Evolutionary conservation across 139 green algal species (phyloP).

Genomic region (Closterium sp.): DNA sequence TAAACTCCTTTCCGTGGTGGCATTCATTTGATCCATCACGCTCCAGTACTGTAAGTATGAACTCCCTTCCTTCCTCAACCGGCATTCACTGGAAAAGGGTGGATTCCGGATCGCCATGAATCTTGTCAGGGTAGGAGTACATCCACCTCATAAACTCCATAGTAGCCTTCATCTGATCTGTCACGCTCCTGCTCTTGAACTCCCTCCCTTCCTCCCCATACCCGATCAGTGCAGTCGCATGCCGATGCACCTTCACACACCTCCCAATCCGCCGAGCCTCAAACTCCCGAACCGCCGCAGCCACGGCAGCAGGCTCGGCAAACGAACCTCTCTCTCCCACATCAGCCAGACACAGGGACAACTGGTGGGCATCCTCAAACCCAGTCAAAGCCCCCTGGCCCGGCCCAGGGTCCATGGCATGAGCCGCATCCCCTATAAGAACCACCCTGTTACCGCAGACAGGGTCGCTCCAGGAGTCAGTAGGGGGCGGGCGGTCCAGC

Average conservation of each 20-base stretch:
- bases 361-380: conserved; percentile 61
- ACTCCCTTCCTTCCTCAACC: no score
- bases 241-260: background rate
- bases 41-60: no score
- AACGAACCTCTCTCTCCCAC: background rate
- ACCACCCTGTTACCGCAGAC: conserved; percentile 49
- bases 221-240: background rate
- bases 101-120: background rate
- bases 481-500: conserved; percentile 48
- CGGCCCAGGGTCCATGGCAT: conserved; percentile 58
- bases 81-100: background rate
- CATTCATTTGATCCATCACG: no score
- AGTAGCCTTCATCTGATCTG: background rate
- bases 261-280: background rate
- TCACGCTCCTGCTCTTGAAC: background rate
- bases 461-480: conserved; percentile 32
- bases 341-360: background rate
- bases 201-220: background rate
- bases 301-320: background rate
- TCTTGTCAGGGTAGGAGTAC: background rate
- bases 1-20: no score
- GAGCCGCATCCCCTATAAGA: conserved; percentile 42
- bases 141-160: background rate
- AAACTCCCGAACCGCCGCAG: background rate
- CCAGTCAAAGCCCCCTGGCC: conserved; percentile 55